Percentiles rank a stretch among this genome's conserved stretches.
Conservation (phyloP, 345 rosid genomes). For the Acer saccharum region DNA sequence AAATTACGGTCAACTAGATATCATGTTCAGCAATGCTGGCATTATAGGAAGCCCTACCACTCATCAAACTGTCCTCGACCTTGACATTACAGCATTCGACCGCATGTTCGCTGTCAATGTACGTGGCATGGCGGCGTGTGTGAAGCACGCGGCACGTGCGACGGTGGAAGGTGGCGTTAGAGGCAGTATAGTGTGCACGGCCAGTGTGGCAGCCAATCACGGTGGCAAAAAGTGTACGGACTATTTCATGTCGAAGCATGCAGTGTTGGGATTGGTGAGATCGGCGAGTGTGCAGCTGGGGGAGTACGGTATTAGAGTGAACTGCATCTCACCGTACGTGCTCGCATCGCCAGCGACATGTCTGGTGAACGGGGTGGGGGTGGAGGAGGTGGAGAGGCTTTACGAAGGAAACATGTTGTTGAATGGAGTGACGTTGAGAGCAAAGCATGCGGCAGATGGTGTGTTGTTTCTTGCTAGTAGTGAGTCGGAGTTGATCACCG, state of each 20-base stretch:
- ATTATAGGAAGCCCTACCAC: neutral
- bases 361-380: neutral
- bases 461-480: slow-evolving; percentile 41
- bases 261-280: slow-evolving; percentile 40
- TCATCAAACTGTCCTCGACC: slow-evolving; percentile 30
- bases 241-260: slow-evolving; percentile 45
- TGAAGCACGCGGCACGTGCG: slow-evolving; percentile 39
- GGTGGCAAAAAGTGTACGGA: slow-evolving; percentile 12
- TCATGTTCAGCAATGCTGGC: slow-evolving; percentile 52
- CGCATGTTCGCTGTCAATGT: slow-evolving; percentile 31
- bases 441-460: slow-evolving; percentile 38
- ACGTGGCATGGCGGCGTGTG: slow-evolving; percentile 30
- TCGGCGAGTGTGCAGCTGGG: slow-evolving; percentile 47
- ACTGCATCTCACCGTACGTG: slow-evolving; percentile 42
- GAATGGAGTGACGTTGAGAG: slow-evolving; percentile 31
- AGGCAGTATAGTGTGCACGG: slow-evolving; percentile 50
- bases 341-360: slow-evolving; percentile 31
- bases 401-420: slow-evolving; percentile 16
- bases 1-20: slow-evolving; percentile 26
- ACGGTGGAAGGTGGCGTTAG: slow-evolving; percentile 35
- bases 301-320: slow-evolving; percentile 45
- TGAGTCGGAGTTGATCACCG: slow-evolving; percentile 38
- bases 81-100: slow-evolving; percentile 24
- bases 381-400: slow-evolving; percentile 24
- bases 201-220: slow-evolving; percentile 18